A percentile compares a stretch with the other conserved stretches of the same genome.
Conservation (phyloP, 768 basidiomycete genomes). For the Tulasnella sp. region DNA sequence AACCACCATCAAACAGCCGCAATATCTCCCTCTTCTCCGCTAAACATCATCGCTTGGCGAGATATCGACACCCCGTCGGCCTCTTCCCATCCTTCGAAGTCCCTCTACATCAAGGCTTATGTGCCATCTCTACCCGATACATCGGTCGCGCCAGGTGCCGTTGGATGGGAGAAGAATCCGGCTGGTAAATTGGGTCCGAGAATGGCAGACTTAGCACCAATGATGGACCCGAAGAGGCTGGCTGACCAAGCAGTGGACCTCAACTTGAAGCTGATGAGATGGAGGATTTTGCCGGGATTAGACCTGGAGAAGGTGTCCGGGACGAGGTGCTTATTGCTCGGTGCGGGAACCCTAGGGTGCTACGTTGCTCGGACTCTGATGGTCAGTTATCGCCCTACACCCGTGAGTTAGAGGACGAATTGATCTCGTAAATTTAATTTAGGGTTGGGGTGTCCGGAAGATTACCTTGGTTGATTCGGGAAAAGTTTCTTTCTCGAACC, state of each 20-base stretch:
- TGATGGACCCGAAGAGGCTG: slow-evolving; percentile 93
- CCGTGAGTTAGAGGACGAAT: neutral
- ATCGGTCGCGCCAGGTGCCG: slow-evolving; percentile 52
- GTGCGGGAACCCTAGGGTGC: slow-evolving; percentile 95
- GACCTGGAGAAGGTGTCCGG: slow-evolving; percentile 81
- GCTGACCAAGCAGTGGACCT: slow-evolving; percentile 97
- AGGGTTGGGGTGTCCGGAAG: slow-evolving; percentile 95
- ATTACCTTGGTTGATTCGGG: slow-evolving; percentile 92
- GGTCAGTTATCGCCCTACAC: slow-evolving; percentile 46
- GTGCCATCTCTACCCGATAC: slow-evolving; percentile 10
- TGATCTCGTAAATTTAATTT: neutral
- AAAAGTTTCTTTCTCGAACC: slow-evolving; percentile 93
- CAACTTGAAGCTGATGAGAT: slow-evolving; percentile 96
- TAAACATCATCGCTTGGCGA: slow-evolving; percentile 76
- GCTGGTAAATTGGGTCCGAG: slow-evolving; percentile 84
- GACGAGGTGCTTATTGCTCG: slow-evolving; percentile 80
- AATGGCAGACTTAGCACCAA: slow-evolving; percentile 84
- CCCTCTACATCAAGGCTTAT: slow-evolving; percentile 14
- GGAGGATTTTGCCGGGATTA: slow-evolving; percentile 88
- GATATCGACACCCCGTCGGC: slow-evolving; percentile 51
- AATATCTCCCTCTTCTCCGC: slow-evolving; percentile 33
- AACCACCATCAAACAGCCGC: slow-evolving; percentile 37
- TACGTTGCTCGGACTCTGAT: slow-evolving; percentile 90
- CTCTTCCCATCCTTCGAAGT: slow-evolving; percentile 51
- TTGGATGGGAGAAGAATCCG: slow-evolving; percentile 95